These are phyloP conservation scores for Hirschioporus abietinus DNA, from an alignment of 768 basidiomycete genomes.

Conservation along the genomic window DNA sequence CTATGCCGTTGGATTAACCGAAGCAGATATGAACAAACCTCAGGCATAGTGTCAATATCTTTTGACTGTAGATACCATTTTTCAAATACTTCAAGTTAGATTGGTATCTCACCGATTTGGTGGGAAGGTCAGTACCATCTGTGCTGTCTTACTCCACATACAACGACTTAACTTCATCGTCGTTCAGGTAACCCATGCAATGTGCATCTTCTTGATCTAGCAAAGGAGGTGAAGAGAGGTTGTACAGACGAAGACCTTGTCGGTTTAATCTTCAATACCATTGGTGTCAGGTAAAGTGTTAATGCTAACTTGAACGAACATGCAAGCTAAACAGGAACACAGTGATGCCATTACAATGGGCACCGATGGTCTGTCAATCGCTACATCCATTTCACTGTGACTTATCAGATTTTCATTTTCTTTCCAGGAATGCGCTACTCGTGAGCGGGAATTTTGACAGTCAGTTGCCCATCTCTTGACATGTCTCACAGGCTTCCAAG, in stretches of 20 bases:
- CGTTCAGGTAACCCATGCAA: conserved; percentile 79
- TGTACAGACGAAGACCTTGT: conserved; percentile 78
- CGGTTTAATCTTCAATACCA: conserved; percentile 79
- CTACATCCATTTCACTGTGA: not conserved
- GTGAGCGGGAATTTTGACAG: conserved; percentile 33
- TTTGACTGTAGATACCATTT: not conserved
- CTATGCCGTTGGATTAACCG: conserved; percentile 71
- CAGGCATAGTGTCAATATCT: conserved; percentile 42
- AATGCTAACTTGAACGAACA: not conserved
- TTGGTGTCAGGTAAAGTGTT: conserved; percentile 67
- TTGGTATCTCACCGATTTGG: conserved; percentile 87
- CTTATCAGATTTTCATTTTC: not conserved
- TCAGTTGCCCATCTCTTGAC: not conserved
- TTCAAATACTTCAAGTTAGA: conserved; percentile 34
- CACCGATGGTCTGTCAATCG: conserved; percentile 58
- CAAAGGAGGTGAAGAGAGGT: conserved; percentile 74
- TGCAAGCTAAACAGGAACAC: not conserved
- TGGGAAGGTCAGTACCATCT: conserved; percentile 68
- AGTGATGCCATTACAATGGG: conserved; percentile 91
- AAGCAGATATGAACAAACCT: conserved; percentile 79
- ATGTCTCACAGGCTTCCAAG: conserved; percentile 59
- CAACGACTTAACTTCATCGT: not conserved
- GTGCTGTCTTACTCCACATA: conserved; percentile 7
- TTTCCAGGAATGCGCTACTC: conserved; percentile 78
- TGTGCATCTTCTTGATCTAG: conserved; percentile 74